Evolutionary conservation across 345 rosid species (phyloP).

Genomic region (Linum usitatissimum): DNA sequence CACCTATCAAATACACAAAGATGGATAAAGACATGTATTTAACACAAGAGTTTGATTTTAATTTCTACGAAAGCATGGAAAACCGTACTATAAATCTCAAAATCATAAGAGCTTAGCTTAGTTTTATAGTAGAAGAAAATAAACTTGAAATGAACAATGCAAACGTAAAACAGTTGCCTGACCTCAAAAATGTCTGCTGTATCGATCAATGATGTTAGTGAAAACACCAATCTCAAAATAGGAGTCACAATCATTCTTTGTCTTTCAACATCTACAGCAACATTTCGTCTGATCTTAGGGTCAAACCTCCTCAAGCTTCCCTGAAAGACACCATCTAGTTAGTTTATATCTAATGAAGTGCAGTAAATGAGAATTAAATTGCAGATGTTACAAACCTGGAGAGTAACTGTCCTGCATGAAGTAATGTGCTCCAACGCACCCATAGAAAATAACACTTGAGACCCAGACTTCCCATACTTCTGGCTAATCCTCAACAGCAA

Average conservation of each 20-base stretch:
- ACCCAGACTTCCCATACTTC: conserved; percentile 89
- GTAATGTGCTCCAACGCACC: conserved; percentile 76
- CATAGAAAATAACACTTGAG: conserved; percentile 85
- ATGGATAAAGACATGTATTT: background rate
- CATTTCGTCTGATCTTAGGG: conserved; percentile 45
- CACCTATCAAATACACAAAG: conserved; percentile 36
- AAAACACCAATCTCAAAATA: conserved; percentile 64
- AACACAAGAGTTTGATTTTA: background rate
- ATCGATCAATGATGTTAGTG: conserved; percentile 73
- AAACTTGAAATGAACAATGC: background rate
- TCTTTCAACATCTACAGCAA: conserved; percentile 47
- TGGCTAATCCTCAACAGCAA: conserved; percentile 76
- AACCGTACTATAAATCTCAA: background rate
- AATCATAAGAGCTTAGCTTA: background rate
- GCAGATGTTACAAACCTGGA: conserved; percentile 42
- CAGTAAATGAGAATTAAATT: conserved; percentile 9
- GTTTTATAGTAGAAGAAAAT: background rate
- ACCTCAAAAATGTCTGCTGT: conserved; percentile 84
- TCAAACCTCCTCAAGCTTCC: conserved; percentile 56
- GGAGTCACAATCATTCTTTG: conserved; percentile 58
- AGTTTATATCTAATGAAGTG: conserved; percentile 12
- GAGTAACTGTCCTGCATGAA: conserved; percentile 54
- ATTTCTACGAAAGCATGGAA: background rate
- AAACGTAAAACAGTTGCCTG: conserved; percentile 13
- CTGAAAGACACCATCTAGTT: conserved; percentile 32